A percentile compares a stretch with the other conserved stretches of the same genome.
These are phyloP conservation scores for Aspergillaceae sp. DNA, from an alignment of 2,329 filamentous ascomycete species.

Conservation along the genomic window DNA sequence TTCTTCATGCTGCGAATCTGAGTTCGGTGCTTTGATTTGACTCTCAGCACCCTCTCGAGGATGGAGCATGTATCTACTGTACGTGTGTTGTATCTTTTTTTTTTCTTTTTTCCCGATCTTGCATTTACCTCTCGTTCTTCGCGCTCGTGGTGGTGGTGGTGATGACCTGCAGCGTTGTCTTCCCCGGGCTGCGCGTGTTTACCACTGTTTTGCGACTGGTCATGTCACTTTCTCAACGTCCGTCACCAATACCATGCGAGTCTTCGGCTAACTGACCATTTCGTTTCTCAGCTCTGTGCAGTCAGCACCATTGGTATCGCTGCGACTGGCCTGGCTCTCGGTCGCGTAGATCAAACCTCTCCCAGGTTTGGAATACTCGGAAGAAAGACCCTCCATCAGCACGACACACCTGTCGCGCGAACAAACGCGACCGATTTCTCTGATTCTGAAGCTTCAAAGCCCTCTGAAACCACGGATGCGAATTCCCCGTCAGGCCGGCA, in stretches of 20 bases:
- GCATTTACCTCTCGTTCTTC: too few species aligned
- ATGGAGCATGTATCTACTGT: conserved; percentile 38
- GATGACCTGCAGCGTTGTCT: too few species aligned
- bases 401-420: conserved; percentile 12
- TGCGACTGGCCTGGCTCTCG: conserved; percentile 50
- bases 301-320: conserved; percentile 55
- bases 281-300: conserved; percentile 48
- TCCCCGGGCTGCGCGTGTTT: neutral
- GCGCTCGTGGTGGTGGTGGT: too few species aligned
- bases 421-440: conserved; percentile 9
- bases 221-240: neutral
- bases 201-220: neutral
- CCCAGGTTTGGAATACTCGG: conserved; percentile 20
- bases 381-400: conserved; percentile 17
- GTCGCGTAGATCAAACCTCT: conserved; percentile 38
- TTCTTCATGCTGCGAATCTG: conserved; percentile 16
- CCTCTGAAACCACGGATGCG: conserved; percentile 9
- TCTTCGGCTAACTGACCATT: neutral
- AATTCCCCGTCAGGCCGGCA: conserved; percentile 7
- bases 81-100: conserved; percentile 9
- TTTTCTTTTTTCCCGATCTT: neutral
- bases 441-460: conserved; percentile 10
- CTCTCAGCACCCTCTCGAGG: conserved; percentile 20
- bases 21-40: conserved; percentile 23
- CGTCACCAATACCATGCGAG: neutral